Percentiles rank a stretch among this genome's conserved stretches.
Conservation (phyloP, 306 rosid species). For the Styphnolobium japonicum region DNA sequence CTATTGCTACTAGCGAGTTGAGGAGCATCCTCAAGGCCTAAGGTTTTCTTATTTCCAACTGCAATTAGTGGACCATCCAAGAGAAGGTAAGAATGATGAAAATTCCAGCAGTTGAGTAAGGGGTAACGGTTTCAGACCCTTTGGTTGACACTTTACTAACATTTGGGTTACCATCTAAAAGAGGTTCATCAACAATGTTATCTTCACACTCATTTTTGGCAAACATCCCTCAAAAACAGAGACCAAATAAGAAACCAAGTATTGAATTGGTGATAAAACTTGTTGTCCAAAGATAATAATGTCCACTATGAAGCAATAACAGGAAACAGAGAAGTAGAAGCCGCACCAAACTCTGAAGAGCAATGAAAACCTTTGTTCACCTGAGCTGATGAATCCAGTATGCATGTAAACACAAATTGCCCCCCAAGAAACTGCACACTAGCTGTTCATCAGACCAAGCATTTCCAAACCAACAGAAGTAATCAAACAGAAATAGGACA, state of each 20-base stretch:
- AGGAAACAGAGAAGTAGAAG: background rate
- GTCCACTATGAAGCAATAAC: background rate
- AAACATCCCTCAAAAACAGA: background rate
- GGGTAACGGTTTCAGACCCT: conserved; percentile 12
- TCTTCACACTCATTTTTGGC: background rate
- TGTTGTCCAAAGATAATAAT: background rate
- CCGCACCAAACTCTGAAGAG: conserved; percentile 16
- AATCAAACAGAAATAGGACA: background rate
- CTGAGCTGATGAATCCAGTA: background rate
- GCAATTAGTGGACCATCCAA: conserved; percentile 13
- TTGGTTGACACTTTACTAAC: background rate
- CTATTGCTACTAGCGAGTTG: background rate
- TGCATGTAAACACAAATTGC: background rate
- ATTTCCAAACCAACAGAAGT: background rate
- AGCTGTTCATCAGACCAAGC: conserved; percentile 1
- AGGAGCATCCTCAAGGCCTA: conserved; percentile 24
- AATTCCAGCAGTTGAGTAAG: conserved; percentile 18
- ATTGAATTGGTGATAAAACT: background rate
- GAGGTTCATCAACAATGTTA: background rate
- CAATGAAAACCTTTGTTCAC: background rate
- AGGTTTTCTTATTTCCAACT: background rate
- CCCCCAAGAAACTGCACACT: background rate
- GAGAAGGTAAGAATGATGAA: conserved; percentile 20
- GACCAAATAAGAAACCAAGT: background rate
- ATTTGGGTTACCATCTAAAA: background rate